phyloP scores from a whole-genome alignment of 106 monocot genomes.

The Dendrobium nobile region DNA sequence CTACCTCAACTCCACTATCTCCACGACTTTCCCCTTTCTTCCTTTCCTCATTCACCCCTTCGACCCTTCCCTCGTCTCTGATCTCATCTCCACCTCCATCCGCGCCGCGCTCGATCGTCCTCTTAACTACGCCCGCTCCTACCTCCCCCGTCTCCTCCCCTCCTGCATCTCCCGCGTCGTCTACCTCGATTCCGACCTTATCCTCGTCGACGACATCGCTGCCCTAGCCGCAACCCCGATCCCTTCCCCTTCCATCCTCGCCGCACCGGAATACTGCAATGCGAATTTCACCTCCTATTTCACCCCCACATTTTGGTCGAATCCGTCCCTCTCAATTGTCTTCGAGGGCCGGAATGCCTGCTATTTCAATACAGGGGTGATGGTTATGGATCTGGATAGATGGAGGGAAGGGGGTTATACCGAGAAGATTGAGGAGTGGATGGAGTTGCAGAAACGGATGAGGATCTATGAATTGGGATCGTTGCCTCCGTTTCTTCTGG shows the following conservation, averaged over 20 bases:
- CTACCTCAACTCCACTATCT: constrained; percentile 43
- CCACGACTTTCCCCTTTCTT: constrained; percentile 46
- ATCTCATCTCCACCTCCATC: constrained; percentile 59
- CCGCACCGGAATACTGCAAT: constrained; percentile 72
- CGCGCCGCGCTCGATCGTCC: constrained; percentile 53
- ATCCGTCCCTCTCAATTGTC: constrained; percentile 36
- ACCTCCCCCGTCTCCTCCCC: constrained; percentile 44
- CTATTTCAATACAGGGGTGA: constrained; percentile 84
- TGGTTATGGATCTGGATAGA: constrained; percentile 69
- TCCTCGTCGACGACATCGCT: constrained; percentile 59
- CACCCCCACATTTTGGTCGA: constrained; percentile 65
- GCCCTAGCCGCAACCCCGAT: constrained; percentile 29
- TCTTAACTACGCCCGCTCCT: constrained; percentile 62
- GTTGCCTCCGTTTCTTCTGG: constrained; percentile 66
- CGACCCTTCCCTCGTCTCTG: constrained; percentile 33
- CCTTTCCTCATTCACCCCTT: constrained; percentile 44
- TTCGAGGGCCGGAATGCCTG: constrained; percentile 44
- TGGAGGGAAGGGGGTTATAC: constrained; percentile 55
- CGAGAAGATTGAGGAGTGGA: constrained; percentile 62
- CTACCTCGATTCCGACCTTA: constrained; percentile 62
- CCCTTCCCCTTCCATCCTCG: constrained; percentile 22
- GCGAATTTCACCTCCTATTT: constrained; percentile 66
- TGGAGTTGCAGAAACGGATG: constrained; percentile 64
- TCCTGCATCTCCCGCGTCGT: constrained; percentile 34
- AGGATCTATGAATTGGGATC: constrained; percentile 79